A percentile compares a stretch with the other conserved stretches of the same genome.
Conservation (phyloP, 148 eudicot species). For the Spergularia bocconei region DNA sequence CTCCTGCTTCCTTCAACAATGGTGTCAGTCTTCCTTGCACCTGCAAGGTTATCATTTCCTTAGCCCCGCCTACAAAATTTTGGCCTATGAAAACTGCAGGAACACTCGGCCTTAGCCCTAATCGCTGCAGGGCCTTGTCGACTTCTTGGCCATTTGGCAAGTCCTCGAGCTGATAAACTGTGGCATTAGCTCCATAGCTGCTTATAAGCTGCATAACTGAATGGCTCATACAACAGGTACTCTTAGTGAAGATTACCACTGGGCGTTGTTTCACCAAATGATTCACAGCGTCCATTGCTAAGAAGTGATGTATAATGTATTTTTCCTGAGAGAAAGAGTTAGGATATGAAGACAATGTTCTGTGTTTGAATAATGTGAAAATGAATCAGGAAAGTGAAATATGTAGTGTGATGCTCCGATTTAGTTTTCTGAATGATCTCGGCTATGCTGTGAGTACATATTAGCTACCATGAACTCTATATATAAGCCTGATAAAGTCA, state of each 20-base stretch:
- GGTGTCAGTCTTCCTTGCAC: conserved; percentile 21
- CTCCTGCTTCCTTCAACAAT: conserved; percentile 17
- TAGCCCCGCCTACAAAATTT: too few relatives aligned
- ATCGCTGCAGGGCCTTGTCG: conserved; percentile 9
- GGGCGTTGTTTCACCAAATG: conserved; percentile 9
- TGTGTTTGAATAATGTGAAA: neutral
- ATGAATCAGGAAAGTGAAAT: neutral
- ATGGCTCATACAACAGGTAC: conserved; percentile 16
- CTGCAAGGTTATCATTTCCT: conserved; percentile 16
- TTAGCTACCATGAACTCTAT: neutral
- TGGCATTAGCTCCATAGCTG: conserved; percentile 20
- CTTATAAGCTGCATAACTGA: conserved; percentile 11
- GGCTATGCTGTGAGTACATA: neutral
- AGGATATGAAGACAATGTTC: too few relatives aligned
- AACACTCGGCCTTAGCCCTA: conserved; percentile 13
- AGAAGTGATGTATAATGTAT: too few relatives aligned
- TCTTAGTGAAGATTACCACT: conserved; percentile 16
- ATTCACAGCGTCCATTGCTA: conserved; percentile 2
- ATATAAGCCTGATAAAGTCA: neutral
- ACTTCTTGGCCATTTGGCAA: conserved; percentile 11
- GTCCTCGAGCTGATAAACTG: conserved; percentile 16
- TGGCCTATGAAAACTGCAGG: conserved; percentile 22
- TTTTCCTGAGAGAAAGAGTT: too few relatives aligned
- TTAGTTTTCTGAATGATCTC: neutral
- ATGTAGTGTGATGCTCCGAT: neutral